These are phyloP conservation scores for Xerocomus brunneocitrinus DNA, from an alignment of 768 basidiomycete genomes.

Conservation along the genomic window DNA sequence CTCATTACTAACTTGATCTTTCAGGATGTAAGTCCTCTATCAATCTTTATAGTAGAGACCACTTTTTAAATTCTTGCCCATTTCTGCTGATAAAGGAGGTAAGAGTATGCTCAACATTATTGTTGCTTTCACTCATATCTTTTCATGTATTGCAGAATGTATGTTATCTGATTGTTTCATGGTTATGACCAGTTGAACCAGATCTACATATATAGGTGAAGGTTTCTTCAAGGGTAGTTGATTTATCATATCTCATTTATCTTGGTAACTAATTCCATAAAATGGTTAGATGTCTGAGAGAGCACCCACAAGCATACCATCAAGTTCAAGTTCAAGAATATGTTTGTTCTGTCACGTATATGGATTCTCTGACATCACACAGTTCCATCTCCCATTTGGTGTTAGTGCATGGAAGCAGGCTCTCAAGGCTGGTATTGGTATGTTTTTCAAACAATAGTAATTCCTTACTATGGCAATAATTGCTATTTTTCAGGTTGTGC, in stretches of 20 bases:
- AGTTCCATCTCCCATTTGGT: neutral
- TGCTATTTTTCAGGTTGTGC: neutral
- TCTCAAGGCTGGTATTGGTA: neutral
- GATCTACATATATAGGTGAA: neutral
- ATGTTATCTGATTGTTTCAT: neutral
- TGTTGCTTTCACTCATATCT: neutral
- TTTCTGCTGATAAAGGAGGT: too few relatives aligned
- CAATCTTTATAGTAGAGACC: too few relatives aligned
- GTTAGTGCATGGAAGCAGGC: neutral
- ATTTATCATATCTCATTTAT: neutral
- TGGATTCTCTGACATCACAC: neutral
- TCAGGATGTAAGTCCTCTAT: too few relatives aligned
- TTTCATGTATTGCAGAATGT: neutral
- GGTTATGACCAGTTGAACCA: neutral
- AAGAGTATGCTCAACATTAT: too few relatives aligned
- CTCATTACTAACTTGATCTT: too few relatives aligned
- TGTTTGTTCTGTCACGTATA: neutral
- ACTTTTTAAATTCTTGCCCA: too few relatives aligned
- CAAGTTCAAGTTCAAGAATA: neutral
- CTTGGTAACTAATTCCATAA: neutral
- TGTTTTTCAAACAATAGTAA: neutral
- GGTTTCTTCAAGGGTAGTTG: neutral
- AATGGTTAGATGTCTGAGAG: neutral
- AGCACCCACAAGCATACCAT: neutral
- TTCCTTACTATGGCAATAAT: neutral